phyloP scores from a whole-genome alignment of 73 alveolate species.

The Tetrahymena malaccensis region DNA sequence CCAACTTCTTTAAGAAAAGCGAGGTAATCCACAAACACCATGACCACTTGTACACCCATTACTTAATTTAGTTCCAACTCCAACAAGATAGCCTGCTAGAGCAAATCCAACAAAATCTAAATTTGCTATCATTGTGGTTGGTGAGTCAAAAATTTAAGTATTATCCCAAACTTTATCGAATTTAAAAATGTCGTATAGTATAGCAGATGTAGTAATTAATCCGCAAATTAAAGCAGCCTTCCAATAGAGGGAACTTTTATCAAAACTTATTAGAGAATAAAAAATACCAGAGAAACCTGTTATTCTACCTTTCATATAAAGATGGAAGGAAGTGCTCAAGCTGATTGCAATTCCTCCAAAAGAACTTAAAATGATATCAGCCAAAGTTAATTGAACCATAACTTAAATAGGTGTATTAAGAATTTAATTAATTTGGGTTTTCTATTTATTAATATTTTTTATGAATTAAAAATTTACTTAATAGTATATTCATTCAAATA shows the following conservation, averaged over 20 bases:
- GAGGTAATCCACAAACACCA: conserved; percentile 96
- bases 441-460: too few relatives aligned
- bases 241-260: conserved; percentile 45
- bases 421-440: too few relatives aligned
- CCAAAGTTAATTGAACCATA: neutral
- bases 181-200: conserved; percentile 3
- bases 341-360: conserved; percentile 83
- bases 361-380: conserved; percentile 40
- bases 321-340: conserved; percentile 64
- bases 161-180: neutral
- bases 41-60: conserved; percentile 99
- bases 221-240: conserved; percentile 54
- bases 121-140: conserved; percentile 20
- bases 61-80: conserved; percentile 90
- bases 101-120: conserved; percentile 60
- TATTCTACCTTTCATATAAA: conserved; percentile 64
- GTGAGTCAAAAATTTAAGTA: conserved; percentile 16
- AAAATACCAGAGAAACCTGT: conserved; percentile 82
- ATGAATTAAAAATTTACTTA: too few relatives aligned
- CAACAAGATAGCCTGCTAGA: conserved; percentile 88
- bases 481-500: too few relatives aligned
- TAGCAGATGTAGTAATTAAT: conserved; percentile 51
- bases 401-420: too few relatives aligned
- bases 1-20: conserved; percentile 77
- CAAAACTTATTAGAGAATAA: conserved; percentile 41